Evolutionary conservation across 2,329 filamentous ascomycete species (phyloP), one percentile per base, ranked within the genome.

Genomic region (Fusarium zealandicum): DNA sequence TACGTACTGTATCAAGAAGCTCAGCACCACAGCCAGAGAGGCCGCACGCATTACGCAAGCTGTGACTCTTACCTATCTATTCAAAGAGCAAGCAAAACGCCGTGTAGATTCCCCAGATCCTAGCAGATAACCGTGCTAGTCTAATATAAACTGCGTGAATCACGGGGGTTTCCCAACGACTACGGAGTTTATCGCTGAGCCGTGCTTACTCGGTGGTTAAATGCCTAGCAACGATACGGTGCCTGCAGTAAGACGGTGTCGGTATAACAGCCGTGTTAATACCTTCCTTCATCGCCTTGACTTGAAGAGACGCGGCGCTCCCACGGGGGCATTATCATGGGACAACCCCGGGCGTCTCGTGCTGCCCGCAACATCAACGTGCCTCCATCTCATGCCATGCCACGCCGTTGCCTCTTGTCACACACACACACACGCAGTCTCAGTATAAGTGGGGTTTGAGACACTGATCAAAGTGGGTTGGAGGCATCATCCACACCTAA

Each of bases 1-100:
- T 11, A n/a, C n/a, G n/a, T n/a, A n/a, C 13, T 14, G 36, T 43
- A 43, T 59, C 17, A 11, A 51, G 35, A 36, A 61, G 41, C 32
- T 48, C 40, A 38, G 53, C n/a, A 35, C 48, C 54, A 46, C 37
- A 55, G 11, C 46, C 59, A 51, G 46, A 42, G 59, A 63, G 59
- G 55, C 59, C 59, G 63, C 59, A 42, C 59, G 36, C 47, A 59
- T 65, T 63, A 65, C 55, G 61, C 63, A 66, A 63, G 57, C 55
- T 61, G 44, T 59, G 64, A 63, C 58, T 66, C 61, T 51, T 54
- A 11, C 22, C 22, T 25, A 9, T 25, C 33, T 25, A 36, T 36
- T 43, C 30, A 42, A 18, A 33, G 11, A 39, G 47, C 25, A 53
- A 28, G 42, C 25, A 53, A 28, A 38, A 25, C 17, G 14, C 33